phyloP scores from a whole-genome alignment of 768 basidiomycete species.

The Auricularia cornea region DNA sequence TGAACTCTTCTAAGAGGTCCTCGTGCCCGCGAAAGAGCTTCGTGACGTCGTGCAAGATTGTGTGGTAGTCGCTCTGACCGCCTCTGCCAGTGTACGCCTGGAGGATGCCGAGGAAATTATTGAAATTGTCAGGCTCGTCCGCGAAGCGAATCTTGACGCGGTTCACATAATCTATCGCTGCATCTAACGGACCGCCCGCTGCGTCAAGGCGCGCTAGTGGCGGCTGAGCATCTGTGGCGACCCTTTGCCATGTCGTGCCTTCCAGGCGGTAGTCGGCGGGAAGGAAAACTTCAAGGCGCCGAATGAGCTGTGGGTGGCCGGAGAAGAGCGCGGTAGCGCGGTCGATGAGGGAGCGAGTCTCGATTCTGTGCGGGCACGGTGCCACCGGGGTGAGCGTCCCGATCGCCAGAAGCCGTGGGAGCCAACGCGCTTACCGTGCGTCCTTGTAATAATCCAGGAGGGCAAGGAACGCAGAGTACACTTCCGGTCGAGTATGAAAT shows the following conservation, averaged over 20 bases:
- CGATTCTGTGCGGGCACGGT: slow-evolving; percentile 32
- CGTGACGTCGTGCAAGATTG: slow-evolving; percentile 61
- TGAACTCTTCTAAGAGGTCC: slow-evolving; percentile 65
- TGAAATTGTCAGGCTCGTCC: slow-evolving; percentile 73
- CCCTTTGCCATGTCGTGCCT: background rate
- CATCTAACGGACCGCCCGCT: slow-evolving; percentile 40
- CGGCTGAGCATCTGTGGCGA: too few species aligned
- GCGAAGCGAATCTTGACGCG: slow-evolving; percentile 88
- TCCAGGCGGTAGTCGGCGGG: slow-evolving; percentile 36
- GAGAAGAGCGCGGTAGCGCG: slow-evolving; percentile 39
- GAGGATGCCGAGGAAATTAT: slow-evolving; percentile 69
- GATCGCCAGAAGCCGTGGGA: too few species aligned
- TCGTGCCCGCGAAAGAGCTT: slow-evolving; percentile 66
- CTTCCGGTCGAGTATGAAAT: slow-evolving; percentile 29
- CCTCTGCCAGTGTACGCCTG: slow-evolving; percentile 49
- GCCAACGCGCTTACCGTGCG: slow-evolving; percentile 11
- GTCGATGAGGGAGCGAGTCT: slow-evolving; percentile 42
- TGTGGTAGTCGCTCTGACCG: slow-evolving; percentile 45
- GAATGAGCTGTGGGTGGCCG: slow-evolving; percentile 37
- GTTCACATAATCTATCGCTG: slow-evolving; percentile 90
- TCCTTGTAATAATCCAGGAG: slow-evolving; percentile 42
- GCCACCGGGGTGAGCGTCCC: slow-evolving; percentile 3
- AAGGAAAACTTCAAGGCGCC: slow-evolving; percentile 43
- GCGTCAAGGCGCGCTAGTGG: too few species aligned
- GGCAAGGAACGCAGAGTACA: slow-evolving; percentile 31